Conservation (phyloP, 176 grass and related monocot genomes). For the Cymbopogon citratus region DNA sequence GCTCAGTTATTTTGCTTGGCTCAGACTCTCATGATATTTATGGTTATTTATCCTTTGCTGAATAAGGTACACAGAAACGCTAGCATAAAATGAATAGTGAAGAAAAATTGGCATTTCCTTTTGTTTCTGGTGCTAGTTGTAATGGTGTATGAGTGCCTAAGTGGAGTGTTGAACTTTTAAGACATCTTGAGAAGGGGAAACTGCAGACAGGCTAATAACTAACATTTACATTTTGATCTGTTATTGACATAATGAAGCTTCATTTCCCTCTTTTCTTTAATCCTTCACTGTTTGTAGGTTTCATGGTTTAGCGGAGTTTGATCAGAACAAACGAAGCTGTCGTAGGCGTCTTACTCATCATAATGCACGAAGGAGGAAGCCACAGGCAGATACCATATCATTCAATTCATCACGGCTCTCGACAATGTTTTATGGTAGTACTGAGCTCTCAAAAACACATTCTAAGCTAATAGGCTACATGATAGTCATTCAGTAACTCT, state of each 20-base stretch:
- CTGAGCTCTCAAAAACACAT: background rate
- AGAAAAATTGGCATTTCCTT: background rate
- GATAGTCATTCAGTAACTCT: background rate
- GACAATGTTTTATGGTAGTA: constrained; percentile 46
- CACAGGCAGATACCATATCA: constrained; percentile 48
- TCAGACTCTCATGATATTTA: background rate
- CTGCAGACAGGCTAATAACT: background rate
- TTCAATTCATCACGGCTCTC: constrained; percentile 51
- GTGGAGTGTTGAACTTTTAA: background rate
- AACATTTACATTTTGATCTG: background rate
- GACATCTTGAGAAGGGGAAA: background rate
- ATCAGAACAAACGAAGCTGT: constrained; percentile 81
- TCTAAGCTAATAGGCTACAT: background rate
- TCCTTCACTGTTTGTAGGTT: constrained; percentile 36
- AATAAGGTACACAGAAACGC: background rate
- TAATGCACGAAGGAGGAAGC: constrained; percentile 73
- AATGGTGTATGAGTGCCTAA: background rate
- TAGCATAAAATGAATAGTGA: background rate
- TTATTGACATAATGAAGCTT: background rate
- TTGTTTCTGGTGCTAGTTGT: background rate
- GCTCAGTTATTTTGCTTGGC: background rate
- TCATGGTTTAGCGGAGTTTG: constrained; percentile 71
- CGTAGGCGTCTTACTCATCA: constrained; percentile 63
- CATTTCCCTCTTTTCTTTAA: background rate
- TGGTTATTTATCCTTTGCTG: background rate